Evolutionary conservation across 148 eudicot genomes (phyloP).

Genomic region (Silene uniflora): DNA sequence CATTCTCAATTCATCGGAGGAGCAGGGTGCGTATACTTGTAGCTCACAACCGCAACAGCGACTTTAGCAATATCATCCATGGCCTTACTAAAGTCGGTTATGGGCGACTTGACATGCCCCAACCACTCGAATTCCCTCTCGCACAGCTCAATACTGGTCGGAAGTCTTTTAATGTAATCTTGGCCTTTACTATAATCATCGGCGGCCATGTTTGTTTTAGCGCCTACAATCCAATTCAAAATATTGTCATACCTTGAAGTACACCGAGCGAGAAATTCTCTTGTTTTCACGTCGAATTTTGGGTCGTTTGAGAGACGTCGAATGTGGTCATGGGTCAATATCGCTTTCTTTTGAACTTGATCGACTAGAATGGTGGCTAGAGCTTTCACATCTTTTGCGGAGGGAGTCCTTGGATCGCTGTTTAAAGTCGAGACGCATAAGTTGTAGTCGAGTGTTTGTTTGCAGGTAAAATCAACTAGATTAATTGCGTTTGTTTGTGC

Average conservation of each 20-base stretch:
- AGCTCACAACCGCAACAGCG: neutral
- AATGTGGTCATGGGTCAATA: neutral
- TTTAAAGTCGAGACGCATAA: constrained; percentile 17
- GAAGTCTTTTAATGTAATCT: neutral
- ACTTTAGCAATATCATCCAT: neutral
- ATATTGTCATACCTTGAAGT: neutral
- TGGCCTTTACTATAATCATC: constrained; percentile 1
- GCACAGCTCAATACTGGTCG: neutral
- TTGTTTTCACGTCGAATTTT: neutral
- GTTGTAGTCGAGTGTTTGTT: constrained; percentile 8
- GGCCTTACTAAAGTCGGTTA: constrained; percentile 1
- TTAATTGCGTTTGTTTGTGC: constrained; percentile 2
- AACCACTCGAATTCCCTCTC: constrained; percentile 10
- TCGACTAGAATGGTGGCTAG: neutral
- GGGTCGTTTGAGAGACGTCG: neutral
- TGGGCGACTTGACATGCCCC: constrained; percentile 9
- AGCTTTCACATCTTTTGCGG: neutral
- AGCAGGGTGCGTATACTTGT: neutral
- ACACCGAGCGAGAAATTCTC: neutral
- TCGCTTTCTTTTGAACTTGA: neutral
- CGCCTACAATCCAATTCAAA: neutral
- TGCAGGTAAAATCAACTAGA: constrained; percentile 18
- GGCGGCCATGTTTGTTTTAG: neutral
- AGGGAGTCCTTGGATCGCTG: neutral
- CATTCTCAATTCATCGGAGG: neutral